Conservation (phyloP, 1,139 yeast species). For the Kurtzmaniella natalensis region DNA sequence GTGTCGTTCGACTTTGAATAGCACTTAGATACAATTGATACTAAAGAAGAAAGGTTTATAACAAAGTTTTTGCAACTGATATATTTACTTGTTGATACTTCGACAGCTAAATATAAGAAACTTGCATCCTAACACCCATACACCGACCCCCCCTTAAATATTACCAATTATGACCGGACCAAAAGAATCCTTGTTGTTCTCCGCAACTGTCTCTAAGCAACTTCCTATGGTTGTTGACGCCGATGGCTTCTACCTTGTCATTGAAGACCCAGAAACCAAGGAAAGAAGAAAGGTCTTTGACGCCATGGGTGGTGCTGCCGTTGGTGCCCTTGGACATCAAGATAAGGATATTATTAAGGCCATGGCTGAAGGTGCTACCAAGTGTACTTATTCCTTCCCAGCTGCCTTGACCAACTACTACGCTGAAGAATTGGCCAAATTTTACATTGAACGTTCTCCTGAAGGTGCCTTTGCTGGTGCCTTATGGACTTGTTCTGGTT, state of each 20-base stretch:
- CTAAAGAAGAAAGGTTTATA: no score
- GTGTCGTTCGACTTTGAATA: no score
- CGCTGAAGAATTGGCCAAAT: constrained; percentile 49
- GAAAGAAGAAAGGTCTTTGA: constrained; percentile 39
- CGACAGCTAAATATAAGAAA: no score
- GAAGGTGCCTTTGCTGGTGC: constrained; percentile 50
- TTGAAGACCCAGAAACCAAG: constrained; percentile 45
- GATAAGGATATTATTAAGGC: constrained; percentile 48
- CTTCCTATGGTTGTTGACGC: constrained; percentile 44
- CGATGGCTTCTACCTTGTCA: constrained; percentile 43
- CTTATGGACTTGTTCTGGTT: constrained; percentile 55
- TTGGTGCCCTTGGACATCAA: constrained; percentile 55
- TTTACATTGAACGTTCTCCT: constrained; percentile 51
- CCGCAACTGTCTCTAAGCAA: constrained; percentile 33
- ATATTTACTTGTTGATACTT: no score
- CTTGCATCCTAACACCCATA: no score
- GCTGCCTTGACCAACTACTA: constrained; percentile 35
- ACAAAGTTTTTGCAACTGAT: no score
- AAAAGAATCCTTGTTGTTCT: constrained; percentile 33
- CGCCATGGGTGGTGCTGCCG: constrained; percentile 61
- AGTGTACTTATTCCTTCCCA: constrained; percentile 44
- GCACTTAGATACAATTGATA: no score
- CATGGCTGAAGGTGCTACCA: constrained; percentile 45
- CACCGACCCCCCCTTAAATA: no score
- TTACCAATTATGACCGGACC: constrained; percentile 5